phyloP scores from a whole-genome alignment of 2,329 filamentous ascomycete genomes.

The Hirsutella thompsonii region DNA sequence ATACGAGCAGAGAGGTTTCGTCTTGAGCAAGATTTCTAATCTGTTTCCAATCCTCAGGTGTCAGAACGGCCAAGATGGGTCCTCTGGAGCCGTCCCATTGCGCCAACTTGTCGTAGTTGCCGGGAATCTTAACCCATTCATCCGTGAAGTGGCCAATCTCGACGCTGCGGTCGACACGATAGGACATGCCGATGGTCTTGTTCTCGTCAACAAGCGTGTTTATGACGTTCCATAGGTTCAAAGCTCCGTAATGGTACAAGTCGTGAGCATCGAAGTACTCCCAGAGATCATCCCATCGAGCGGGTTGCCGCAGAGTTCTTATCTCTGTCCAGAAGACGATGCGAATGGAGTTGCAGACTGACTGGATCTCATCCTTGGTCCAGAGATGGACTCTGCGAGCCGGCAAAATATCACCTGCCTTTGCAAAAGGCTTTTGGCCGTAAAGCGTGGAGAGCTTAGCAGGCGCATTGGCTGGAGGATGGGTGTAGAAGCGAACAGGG shows the following conservation, averaged over 20 bases:
- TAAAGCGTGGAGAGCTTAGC: slow-evolving; percentile 27
- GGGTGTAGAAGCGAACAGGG: slow-evolving; percentile 22
- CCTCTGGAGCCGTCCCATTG: slow-evolving; percentile 14
- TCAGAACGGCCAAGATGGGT: slow-evolving; percentile 15
- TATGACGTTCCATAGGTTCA: slow-evolving; percentile 35
- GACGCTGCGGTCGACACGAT: slow-evolving; percentile 10
- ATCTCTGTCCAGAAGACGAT: slow-evolving; percentile 21
- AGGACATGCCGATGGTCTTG: slow-evolving; percentile 15
- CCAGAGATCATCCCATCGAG: slow-evolving; percentile 28
- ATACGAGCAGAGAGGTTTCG: slow-evolving; percentile 15
- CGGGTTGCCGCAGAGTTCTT: slow-evolving; percentile 16
- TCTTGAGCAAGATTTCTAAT: slow-evolving; percentile 17
- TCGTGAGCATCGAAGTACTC: slow-evolving; percentile 34
- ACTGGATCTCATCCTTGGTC: slow-evolving; percentile 24
- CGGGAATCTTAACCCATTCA: slow-evolving; percentile 17
- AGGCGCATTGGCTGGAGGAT: slow-evolving; percentile 13
- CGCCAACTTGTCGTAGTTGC: slow-evolving; percentile 18
- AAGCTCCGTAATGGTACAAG: slow-evolving; percentile 30
- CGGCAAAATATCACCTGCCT: slow-evolving; percentile 13
- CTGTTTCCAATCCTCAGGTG: slow-evolving; percentile 12
- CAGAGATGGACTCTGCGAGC: slow-evolving; percentile 21
- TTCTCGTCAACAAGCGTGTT: slow-evolving; percentile 28
- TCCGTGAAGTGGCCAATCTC: slow-evolving; percentile 23
- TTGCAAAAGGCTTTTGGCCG: slow-evolving; percentile 16
- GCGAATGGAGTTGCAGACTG: slow-evolving; percentile 24